phyloP scores from a whole-genome alignment of 1,284 basidiomycete genomes.

The Farysia itapuensis region DNA sequence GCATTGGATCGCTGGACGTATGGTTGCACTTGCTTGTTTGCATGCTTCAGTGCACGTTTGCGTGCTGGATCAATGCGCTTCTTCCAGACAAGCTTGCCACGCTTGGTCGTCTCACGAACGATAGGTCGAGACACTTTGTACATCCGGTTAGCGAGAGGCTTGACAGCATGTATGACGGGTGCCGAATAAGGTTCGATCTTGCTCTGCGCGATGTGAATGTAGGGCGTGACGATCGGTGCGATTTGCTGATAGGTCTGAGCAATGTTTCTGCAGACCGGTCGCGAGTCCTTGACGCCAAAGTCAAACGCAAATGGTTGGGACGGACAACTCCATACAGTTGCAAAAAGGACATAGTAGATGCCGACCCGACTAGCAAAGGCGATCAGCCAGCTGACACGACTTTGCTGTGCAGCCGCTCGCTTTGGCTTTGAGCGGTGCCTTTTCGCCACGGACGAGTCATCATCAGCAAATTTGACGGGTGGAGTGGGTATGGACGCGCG shows the following conservation, averaged over 20 bases:
- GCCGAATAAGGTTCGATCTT: slow-evolving; percentile 48
- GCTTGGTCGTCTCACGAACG: slow-evolving; percentile 30
- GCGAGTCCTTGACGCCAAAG: slow-evolving; percentile 42
- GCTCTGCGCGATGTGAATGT: slow-evolving; percentile 18
- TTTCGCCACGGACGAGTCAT: slow-evolving; percentile 1
- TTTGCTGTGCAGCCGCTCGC: slow-evolving; percentile 1
- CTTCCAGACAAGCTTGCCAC: slow-evolving; percentile 41
- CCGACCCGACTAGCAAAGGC: slow-evolving; percentile 26
- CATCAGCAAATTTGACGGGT: slow-evolving; percentile 16
- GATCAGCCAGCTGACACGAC: slow-evolving; percentile 34
- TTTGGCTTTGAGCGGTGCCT: background rate
- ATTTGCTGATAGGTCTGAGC: slow-evolving; percentile 46
- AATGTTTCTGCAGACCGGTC: slow-evolving; percentile 48
- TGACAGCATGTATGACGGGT: slow-evolving; percentile 35
- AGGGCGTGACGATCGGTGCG: slow-evolving; percentile 40
- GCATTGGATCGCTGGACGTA: slow-evolving; percentile 35
- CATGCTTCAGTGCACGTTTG: slow-evolving; percentile 38
- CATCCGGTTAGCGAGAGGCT: slow-evolving; percentile 30
- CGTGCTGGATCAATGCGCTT: slow-evolving; percentile 48
- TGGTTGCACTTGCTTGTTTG: slow-evolving; percentile 39
- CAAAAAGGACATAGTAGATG: slow-evolving; percentile 40
- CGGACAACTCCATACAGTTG: slow-evolving; percentile 51
- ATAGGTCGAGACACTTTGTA: slow-evolving; percentile 37
- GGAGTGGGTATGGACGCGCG: slow-evolving; percentile 30
- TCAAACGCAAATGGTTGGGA: slow-evolving; percentile 49